Percentiles rank a stretch among this genome's conserved stretches.
Conservation (phyloP, 257 asterid species). For the Ilex aquifolium region DNA sequence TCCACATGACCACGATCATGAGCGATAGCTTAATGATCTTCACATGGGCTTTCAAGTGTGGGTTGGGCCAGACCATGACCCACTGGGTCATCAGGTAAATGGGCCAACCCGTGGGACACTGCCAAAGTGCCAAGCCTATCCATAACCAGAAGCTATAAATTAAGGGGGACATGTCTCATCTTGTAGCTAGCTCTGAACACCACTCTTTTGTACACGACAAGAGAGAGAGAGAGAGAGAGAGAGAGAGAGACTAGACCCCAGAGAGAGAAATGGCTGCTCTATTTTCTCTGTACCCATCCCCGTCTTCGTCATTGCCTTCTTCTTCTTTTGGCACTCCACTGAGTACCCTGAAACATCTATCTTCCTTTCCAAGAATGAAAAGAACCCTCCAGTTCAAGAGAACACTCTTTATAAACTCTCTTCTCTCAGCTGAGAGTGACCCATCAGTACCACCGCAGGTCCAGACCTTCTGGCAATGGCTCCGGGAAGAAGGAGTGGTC, state of each 20-base stretch:
- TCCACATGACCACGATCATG: too few species aligned
- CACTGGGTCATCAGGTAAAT: too few species aligned
- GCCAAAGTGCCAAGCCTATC: too few species aligned
- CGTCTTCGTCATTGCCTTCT: slow-evolving; percentile 17
- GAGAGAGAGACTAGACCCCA: not conserved
- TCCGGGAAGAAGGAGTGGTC: slow-evolving; percentile 72
- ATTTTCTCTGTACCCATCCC: slow-evolving; percentile 16
- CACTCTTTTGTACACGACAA: not conserved
- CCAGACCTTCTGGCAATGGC: slow-evolving; percentile 85
- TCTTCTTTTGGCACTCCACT: slow-evolving; percentile 21
- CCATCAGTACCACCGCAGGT: slow-evolving; percentile 47
- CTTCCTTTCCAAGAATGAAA: slow-evolving; percentile 1
- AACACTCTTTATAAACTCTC: slow-evolving; percentile 28
- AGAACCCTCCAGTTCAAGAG: slow-evolving; percentile 18
- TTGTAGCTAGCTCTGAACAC: too few species aligned
- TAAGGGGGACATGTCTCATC: too few species aligned
- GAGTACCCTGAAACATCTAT: slow-evolving; percentile 18
- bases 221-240: too few species aligned
- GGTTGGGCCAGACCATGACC: too few species aligned
- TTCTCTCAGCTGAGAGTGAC: slow-evolving; percentile 39
- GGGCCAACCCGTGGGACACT: too few species aligned
- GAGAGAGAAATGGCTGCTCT: slow-evolving; percentile 36
- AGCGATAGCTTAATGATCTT: too few species aligned
- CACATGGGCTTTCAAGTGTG: too few species aligned
- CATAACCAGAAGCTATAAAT: too few species aligned